These are phyloP conservation scores for Vishniacozyma victoriae DNA, from an alignment of 768 basidiomycete species.

Conservation along the genomic window DNA sequence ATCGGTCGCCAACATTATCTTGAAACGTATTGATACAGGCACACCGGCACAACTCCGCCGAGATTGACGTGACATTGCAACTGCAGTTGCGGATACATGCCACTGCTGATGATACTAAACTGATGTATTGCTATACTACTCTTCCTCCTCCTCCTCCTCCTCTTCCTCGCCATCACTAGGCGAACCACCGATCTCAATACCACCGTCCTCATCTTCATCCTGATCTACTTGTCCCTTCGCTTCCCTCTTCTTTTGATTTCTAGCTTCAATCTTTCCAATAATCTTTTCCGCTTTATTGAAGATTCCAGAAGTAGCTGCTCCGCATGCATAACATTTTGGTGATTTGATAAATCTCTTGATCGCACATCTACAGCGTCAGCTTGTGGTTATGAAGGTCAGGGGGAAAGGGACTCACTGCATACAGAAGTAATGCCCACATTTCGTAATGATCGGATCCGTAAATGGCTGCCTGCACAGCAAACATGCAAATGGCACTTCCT, in stretches of 20 bases:
- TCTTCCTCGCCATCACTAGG: no score
- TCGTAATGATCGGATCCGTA: slow-evolving; percentile 89
- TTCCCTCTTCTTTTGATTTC: slow-evolving; percentile 54
- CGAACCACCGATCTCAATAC: slow-evolving; percentile 36
- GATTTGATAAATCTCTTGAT: slow-evolving; percentile 91
- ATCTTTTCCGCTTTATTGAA: slow-evolving; percentile 92
- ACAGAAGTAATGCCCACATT: slow-evolving; percentile 95
- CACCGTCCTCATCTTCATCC: slow-evolving; percentile 31
- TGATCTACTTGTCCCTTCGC: slow-evolving; percentile 49
- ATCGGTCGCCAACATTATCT: no score
- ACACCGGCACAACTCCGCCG: no score
- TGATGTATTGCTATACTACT: no score
- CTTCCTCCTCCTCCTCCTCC: no score
- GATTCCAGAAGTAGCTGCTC: slow-evolving; percentile 85
- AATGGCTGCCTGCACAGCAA: slow-evolving; percentile 91
- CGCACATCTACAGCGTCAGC: slow-evolving; percentile 57
- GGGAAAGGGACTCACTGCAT: slow-evolving; percentile 52
- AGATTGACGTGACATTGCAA: no score
- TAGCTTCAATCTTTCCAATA: slow-evolving; percentile 75
- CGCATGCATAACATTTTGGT: slow-evolving; percentile 84
- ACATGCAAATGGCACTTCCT: slow-evolving; percentile 97
- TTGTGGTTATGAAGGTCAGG: not conserved
- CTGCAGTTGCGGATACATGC: no score
- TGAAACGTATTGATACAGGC: no score
- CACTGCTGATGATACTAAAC: no score